Base-by-base conservation (phyloP, 1,284 basidiomycete genomes). In the Cerrena zonata region DNA sequence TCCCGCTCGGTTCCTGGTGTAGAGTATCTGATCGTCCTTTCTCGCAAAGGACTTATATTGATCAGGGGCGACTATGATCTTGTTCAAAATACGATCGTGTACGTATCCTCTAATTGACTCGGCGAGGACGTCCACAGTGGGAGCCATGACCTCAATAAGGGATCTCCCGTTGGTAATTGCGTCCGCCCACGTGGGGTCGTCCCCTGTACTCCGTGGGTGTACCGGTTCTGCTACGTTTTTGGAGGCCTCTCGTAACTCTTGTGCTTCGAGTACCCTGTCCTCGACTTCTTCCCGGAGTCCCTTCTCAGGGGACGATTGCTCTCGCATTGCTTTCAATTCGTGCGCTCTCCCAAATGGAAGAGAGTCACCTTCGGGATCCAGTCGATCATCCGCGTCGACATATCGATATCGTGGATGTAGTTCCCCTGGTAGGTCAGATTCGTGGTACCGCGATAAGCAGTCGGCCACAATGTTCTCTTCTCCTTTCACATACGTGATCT, bases 391-490 rank as follows among this genome's bases (percentile, higher is more conserved):
- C 0, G 60, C 58, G 19, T 58, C 56, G 0, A 69, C 65, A 37
- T 64, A 67, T 1, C 67, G 56, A 2, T 63, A 46, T 3, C 25
- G 42, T 18, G 57, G 42, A 25, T 62, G 58, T 0, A 26, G 18
- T 3, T 68, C 61, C 5, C 52, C 49, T 1, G 39, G 25, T 0
- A 38, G 18, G 44, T 59, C 15, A 61, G 53, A 45, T n/a, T n/a
- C n/a, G n/a, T n/a, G n/a, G n/a, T n/a, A n/a, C n/a, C n/a, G n/a
- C n/a, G n/a, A n/a, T n/a, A 65, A 72, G 50, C 70, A 71, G 50
- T 73, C 68, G 0, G 68, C 67, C 0, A 72, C 62, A 22, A 55
- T 59, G 44, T 72, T 73, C 1, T 48, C 26, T 1, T 54, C 45
- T 1, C 70, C 70, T 64, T 55, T 46, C n/a, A n/a, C n/a, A n/a